These are phyloP conservation scores for Scenedesmus sp. DNA, from an alignment of 163 green algal genomes.

Conservation along the genomic window DNA sequence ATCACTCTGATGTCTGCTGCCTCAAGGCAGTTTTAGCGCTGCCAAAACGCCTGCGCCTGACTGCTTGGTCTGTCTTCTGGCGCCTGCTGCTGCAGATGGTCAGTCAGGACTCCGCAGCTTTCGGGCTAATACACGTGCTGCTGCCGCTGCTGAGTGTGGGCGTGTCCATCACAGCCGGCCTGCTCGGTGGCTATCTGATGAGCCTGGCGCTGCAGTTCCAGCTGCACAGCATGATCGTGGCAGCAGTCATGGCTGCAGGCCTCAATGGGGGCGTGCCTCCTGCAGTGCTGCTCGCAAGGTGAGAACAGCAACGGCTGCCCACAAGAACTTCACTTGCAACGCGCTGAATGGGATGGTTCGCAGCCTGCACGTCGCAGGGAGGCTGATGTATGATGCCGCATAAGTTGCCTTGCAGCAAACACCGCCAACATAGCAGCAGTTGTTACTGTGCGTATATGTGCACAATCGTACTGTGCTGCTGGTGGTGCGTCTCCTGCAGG, in stretches of 20 bases:
- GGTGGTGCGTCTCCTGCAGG: constrained; percentile 40
- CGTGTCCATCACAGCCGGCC: constrained; percentile 30
- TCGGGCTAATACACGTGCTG: constrained; percentile 22
- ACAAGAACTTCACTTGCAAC: neutral
- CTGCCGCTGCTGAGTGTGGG: constrained; percentile 44
- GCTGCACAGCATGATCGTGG: constrained; percentile 2
- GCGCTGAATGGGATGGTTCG: neutral
- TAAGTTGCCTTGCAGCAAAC: neutral
- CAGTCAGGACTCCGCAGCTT: neutral
- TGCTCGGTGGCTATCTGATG: constrained; percentile 42
- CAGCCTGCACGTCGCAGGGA: too few species aligned
- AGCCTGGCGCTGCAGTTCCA: constrained; percentile 43
- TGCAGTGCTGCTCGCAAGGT: neutral
- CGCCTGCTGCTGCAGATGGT: constrained; percentile 26
- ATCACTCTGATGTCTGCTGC: neutral
- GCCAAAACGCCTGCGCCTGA: neutral
- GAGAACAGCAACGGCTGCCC: neutral
- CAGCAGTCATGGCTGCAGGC: neutral
- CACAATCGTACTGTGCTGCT: neutral
- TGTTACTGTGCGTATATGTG: neutral
- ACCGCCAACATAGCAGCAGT: neutral
- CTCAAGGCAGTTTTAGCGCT: neutral
- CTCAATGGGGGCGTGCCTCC: neutral
- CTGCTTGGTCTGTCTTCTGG: neutral
- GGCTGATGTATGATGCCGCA: too few species aligned